Evolutionary conservation across 2,329 filamentous ascomycete genomes (phyloP).

Genomic region (Cordyceps farinosa): DNA sequence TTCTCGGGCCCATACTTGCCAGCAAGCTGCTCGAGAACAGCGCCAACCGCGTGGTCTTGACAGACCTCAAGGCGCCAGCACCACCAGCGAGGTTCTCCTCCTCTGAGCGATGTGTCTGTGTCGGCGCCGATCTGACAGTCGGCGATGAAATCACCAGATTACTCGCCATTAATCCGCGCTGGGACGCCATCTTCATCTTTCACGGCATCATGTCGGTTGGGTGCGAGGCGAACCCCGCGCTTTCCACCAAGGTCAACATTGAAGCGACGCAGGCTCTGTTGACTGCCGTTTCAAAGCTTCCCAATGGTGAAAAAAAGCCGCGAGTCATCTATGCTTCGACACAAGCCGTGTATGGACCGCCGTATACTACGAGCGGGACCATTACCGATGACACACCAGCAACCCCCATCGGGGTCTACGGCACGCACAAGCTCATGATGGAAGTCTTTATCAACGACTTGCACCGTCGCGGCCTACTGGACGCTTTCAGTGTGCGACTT

Average conservation of each 20-base stretch:
- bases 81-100: constrained; percentile 37
- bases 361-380: constrained; percentile 41
- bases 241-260: constrained; percentile 46
- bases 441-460: constrained; percentile 40
- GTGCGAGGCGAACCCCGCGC: constrained; percentile 53
- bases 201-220: constrained; percentile 64
- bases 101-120: constrained; percentile 25
- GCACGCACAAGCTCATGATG: constrained; percentile 59
- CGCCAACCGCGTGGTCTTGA: constrained; percentile 47
- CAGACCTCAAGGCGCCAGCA: constrained; percentile 52
- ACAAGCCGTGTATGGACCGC: constrained; percentile 55
- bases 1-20: constrained; percentile 60
- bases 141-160: constrained; percentile 26
- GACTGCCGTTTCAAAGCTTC: constrained; percentile 42
- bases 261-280: constrained; percentile 52
- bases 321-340: constrained; percentile 56
- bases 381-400: constrained; percentile 40
- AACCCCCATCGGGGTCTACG: constrained; percentile 56
- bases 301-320: constrained; percentile 37
- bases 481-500: constrained; percentile 54
- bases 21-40: constrained; percentile 47
- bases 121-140: constrained; percentile 27
- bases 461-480: constrained; percentile 50
- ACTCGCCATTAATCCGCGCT: not conserved
- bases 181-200: constrained; percentile 50